phyloP scores from a whole-genome alignment of 1,139 yeast genomes.

The Geotrichum restrictum region DNA sequence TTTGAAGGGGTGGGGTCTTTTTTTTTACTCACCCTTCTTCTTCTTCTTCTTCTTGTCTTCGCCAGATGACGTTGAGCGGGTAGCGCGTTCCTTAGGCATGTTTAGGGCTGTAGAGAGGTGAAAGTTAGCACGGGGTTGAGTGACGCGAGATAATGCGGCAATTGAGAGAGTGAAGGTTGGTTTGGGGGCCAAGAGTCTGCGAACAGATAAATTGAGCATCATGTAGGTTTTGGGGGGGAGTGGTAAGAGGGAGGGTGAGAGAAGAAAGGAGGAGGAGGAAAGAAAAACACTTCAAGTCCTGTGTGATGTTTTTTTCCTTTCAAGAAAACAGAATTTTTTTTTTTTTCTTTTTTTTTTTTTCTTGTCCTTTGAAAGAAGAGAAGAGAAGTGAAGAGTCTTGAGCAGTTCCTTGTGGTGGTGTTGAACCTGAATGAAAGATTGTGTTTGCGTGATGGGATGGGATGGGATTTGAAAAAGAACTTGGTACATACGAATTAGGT shows the following conservation, averaged over 20 bases:
- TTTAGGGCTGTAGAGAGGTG: slow-evolving; percentile 7
- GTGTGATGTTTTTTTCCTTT: too few relatives aligned
- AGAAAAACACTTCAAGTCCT: neutral
- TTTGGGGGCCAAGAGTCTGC: neutral
- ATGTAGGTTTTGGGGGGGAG: neutral
- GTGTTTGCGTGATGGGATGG: too few relatives aligned
- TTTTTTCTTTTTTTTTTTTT: too few relatives aligned
- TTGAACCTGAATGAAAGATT: neutral
- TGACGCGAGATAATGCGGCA: neutral
- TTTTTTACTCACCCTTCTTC: slow-evolving; percentile 23
- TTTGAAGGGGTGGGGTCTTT: neutral
- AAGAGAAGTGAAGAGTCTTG: neutral
- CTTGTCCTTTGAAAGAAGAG: too few relatives aligned
- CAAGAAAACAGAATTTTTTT: too few relatives aligned
- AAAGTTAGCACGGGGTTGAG: neutral
- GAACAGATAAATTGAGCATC: too few relatives aligned
- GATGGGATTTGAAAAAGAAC: too few relatives aligned
- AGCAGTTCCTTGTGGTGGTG: neutral
- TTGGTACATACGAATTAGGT: too few relatives aligned
- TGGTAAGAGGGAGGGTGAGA: slow-evolving; percentile 1
- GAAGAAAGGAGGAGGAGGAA: neutral
- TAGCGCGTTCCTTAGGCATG: slow-evolving; percentile 32
- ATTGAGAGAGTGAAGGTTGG: neutral
- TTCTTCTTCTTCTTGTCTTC: slow-evolving; percentile 26
- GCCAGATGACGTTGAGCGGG: slow-evolving; percentile 24